Evolutionary conservation across 2,329 filamentous ascomycete genomes (phyloP), one percentile per base, ranked within the genome.

Genomic region (Colletotrichum nymphaeae): DNA sequence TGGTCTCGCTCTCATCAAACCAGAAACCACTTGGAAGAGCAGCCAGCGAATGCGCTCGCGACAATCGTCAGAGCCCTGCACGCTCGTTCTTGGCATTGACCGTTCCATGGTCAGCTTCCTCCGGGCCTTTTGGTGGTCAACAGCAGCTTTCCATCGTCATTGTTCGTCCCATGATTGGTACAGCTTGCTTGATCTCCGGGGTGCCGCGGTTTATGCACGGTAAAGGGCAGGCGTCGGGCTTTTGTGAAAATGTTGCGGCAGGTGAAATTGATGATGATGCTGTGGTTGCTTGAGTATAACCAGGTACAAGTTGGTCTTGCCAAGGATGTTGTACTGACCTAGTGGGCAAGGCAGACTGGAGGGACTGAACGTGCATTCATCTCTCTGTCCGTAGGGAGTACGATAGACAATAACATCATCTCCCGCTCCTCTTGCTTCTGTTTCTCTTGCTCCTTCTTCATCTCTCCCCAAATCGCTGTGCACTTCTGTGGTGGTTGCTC

Each of bases 31-130:
- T 42, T 24, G 28, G 42, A 46, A 35, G 35, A 66, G 52, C 67
- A 65, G 28, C 22, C 67, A 64, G 30, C 56, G 24, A 57, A 62
- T 49, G 46, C 55, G 49, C 49, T 71, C 46, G 46, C 42, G 60
- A 66, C 62, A 62, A 73, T 14, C 37, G 71, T 66, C 71, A 66
- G 56, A 71, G 67, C 71, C 67, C 67, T 73, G 46, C 46, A 42
- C 67, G 67, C 67, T 71, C 49, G 30, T 53, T 60, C 60, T 65
- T 66, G 56, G 62, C 67, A 71, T 58, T 65, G 67, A 66, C 67
- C 56, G n/a, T 24, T 12, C 19, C 24, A 28, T 32, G 46, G 35
- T 52, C 67, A 62, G 46, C n/a, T 57, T 56, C 56, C 56, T 66
- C 42, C 55, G 56, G 56, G 30, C 37, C 60, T 46, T 24, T 52